A percentile compares a stretch with the other conserved stretches of the same genome.
Evolutionary conservation across 1,139 yeast species (phyloP).

Genomic region (Scheffersomyces insectosa): DNA sequence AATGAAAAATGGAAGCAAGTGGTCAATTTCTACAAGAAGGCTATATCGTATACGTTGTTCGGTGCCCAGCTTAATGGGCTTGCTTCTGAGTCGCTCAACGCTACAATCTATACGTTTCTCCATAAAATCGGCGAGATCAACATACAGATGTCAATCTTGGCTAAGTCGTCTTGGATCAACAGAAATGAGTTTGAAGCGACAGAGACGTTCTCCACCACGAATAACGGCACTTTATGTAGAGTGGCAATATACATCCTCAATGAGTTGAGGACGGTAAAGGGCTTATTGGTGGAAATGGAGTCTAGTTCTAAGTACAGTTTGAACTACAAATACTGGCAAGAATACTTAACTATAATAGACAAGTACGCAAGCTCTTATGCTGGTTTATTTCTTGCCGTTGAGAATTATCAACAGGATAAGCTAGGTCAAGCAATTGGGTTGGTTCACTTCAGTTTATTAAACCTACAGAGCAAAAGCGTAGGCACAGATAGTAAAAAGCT

Average conservation of each 20-base stretch:
- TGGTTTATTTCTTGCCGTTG: slow-evolving; percentile 44
- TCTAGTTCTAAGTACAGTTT: slow-evolving; percentile 8
- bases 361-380: slow-evolving; percentile 44
- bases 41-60: slow-evolving; percentile 29
- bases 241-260: slow-evolving; percentile 42
- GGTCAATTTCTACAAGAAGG: slow-evolving; percentile 30
- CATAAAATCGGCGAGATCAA: slow-evolving; percentile 31
- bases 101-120: slow-evolving; percentile 22
- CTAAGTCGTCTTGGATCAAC: slow-evolving; percentile 43
- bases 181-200: slow-evolving; percentile 27
- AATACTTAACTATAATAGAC: slow-evolving; percentile 32
- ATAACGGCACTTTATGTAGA: slow-evolving; percentile 43
- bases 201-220: slow-evolving; percentile 31
- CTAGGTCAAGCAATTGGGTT: slow-evolving; percentile 47
- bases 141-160: slow-evolving; percentile 42
- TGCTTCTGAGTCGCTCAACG: slow-evolving; percentile 1
- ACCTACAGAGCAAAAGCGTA: slow-evolving; percentile 37
- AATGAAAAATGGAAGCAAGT: slow-evolving; percentile 42
- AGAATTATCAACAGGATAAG: slow-evolving; percentile 40
- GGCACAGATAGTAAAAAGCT: slow-evolving; percentile 14
- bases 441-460: slow-evolving; percentile 38
- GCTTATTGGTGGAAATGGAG: slow-evolving; percentile 4
- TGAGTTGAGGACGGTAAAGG: slow-evolving; percentile 24
- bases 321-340: slow-evolving; percentile 31
- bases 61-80: slow-evolving; percentile 14